Conservation (phyloP, 208 protist genomes). For the Herpetomonas tarakana region DNA sequence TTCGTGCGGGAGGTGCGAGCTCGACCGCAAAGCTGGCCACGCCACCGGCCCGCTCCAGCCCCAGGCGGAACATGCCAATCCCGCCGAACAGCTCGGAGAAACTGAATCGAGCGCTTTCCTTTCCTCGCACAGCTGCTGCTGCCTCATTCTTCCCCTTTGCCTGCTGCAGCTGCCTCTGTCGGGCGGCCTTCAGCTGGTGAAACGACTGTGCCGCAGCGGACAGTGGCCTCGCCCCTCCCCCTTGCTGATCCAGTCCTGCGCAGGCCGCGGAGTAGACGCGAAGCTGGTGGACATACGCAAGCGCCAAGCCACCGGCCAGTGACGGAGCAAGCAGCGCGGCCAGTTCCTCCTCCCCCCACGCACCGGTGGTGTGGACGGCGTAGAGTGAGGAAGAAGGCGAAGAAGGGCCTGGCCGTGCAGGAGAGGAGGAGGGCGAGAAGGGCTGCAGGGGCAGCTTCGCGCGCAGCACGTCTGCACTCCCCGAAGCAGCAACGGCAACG, state of each 20-base stretch:
- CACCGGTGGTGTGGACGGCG: constrained; percentile 4
- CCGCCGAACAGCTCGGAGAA: constrained; percentile 89
- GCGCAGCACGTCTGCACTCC: not conserved
- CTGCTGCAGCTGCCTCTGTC: no score
- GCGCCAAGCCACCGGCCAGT: not conserved
- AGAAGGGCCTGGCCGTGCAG: no score
- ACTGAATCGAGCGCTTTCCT: constrained; percentile 26
- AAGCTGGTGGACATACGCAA: constrained; percentile 33
- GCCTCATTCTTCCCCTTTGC: not conserved
- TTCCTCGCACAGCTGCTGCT: not conserved
- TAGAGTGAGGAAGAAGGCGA: not conserved
- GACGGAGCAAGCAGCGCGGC: constrained; percentile 11
- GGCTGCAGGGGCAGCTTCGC: not conserved
- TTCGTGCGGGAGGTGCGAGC: constrained; percentile 31
- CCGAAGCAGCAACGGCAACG: no score
- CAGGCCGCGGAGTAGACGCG: constrained; percentile 46
- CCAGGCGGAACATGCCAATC: constrained; percentile 83
- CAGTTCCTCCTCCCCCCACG: not conserved
- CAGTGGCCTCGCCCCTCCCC: no score
- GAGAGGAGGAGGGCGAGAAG: not conserved
- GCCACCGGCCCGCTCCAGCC: constrained; percentile 54
- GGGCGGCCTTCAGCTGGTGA: no score
- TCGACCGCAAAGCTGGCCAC: constrained; percentile 66
- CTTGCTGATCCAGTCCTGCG: no score
- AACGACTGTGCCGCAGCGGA: no score